A percentile compares a stretch with the other conserved stretches of the same genome.
phyloP scores from a whole-genome alignment of 306 rosid genomes.

The Ormosia semicastrata region DNA sequence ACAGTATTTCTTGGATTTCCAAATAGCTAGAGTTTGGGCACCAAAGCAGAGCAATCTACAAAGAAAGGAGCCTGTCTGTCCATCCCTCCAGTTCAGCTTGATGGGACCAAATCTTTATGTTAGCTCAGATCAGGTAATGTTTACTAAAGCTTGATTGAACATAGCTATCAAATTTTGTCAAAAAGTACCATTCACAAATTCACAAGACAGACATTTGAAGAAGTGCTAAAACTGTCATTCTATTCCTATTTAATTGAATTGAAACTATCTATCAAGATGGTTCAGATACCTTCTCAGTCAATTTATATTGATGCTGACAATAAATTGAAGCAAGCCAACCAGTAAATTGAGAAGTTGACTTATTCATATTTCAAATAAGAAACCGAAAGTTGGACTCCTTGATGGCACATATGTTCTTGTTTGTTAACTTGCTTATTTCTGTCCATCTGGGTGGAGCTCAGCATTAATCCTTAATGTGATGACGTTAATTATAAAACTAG shows the following conservation, averaged over 20 bases:
- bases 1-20: slow-evolving; percentile 95
- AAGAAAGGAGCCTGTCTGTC: slow-evolving; percentile 88
- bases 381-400: background rate
- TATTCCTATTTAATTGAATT: background rate
- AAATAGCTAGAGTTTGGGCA: slow-evolving; percentile 87
- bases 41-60: slow-evolving; percentile 81
- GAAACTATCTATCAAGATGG: slow-evolving; percentile 6
- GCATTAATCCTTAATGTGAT: background rate
- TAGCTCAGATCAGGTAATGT: slow-evolving; percentile 90
- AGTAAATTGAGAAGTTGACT: slow-evolving; percentile 1
- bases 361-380: background rate
- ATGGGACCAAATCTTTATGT: slow-evolving; percentile 95
- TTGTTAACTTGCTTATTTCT: background rate
- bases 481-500: background rate
- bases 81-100: slow-evolving; percentile 87
- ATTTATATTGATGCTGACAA: background rate
- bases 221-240: slow-evolving; percentile 1
- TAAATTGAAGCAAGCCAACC: background rate
- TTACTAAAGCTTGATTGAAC: slow-evolving; percentile 2
- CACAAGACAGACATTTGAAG: background rate
- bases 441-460: background rate
- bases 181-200: slow-evolving; percentile 10
- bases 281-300: background rate
- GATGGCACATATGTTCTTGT: background rate
- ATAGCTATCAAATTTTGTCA: slow-evolving; percentile 16